phyloP scores from a whole-genome alignment of 768 basidiomycete genomes.

The Rubroboletus satanas region DNA sequence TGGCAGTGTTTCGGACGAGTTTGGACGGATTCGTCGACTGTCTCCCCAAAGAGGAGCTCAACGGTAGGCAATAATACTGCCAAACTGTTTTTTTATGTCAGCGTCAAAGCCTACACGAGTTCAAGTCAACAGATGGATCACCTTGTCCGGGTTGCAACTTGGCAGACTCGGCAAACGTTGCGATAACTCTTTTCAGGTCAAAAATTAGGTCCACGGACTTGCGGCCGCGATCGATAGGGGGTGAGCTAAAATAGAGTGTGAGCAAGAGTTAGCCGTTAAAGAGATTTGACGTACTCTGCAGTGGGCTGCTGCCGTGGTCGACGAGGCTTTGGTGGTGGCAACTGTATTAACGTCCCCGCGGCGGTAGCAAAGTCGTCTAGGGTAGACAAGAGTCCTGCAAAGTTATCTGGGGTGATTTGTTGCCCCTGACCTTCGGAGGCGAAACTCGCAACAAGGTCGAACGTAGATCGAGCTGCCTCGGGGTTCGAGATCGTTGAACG shows the following conservation, averaged over 20 bases:
- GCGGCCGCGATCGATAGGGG: constrained; percentile 74
- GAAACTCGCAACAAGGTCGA: constrained; percentile 71
- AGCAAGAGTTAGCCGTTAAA: neutral
- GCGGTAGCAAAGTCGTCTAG: constrained; percentile 83
- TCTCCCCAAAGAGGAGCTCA: constrained; percentile 67
- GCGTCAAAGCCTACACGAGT: neutral
- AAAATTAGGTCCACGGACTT: constrained; percentile 79
- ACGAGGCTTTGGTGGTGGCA: constrained; percentile 51
- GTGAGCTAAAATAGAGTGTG: constrained; percentile 47
- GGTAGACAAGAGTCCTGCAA: constrained; percentile 70
- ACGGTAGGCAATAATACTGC: constrained; percentile 71
- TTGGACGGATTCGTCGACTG: constrained; percentile 81
- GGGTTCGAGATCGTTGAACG: constrained; percentile 82
- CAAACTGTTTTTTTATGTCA: constrained; percentile 50
- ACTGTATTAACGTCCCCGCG: constrained; percentile 62
- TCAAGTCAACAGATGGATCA: constrained; percentile 13
- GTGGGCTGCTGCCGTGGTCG: constrained; percentile 47
- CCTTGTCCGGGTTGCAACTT: constrained; percentile 35
- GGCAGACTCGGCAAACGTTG: constrained; percentile 51
- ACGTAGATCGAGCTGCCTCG: constrained; percentile 81
- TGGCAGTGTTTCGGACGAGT: constrained; percentile 79
- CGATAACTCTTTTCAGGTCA: constrained; percentile 64
- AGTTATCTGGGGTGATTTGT: constrained; percentile 72
- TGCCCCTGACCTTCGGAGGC: constrained; percentile 57
- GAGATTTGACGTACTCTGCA: constrained; percentile 43